These are phyloP conservation scores for Pluteus cervinus DNA, from an alignment of 768 basidiomycete species.

Conservation along the genomic window DNA sequence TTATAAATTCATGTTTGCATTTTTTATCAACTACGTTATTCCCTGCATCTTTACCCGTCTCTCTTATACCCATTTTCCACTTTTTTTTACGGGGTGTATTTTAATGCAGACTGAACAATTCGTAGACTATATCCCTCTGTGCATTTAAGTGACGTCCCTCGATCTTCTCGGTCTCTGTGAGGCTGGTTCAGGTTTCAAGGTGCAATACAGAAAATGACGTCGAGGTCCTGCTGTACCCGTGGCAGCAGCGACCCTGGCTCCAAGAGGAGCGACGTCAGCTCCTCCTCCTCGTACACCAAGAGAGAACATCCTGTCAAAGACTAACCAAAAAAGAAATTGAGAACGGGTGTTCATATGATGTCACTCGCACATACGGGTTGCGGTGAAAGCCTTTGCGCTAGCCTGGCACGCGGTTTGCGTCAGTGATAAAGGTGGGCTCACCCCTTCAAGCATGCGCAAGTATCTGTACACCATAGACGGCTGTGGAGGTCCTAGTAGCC, in stretches of 20 bases:
- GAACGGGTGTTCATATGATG: slow-evolving; percentile 1
- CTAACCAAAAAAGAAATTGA: slow-evolving; percentile 29
- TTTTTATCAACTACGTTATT: slow-evolving; percentile 3
- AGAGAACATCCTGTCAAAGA: slow-evolving; percentile 88
- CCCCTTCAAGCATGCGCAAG: slow-evolving; percentile 83
- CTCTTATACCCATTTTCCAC: slow-evolving; percentile 4
- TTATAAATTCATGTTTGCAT: slow-evolving; percentile 4
- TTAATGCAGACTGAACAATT: neutral
- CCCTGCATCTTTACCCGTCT: slow-evolving; percentile 4
- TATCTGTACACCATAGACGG: slow-evolving; percentile 93
- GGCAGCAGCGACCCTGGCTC: slow-evolving; percentile 58
- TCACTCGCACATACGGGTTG: slow-evolving; percentile 53
- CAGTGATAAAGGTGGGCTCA: slow-evolving; percentile 82
- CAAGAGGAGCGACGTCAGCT: slow-evolving; percentile 55
- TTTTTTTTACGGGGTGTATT: slow-evolving; percentile 8
- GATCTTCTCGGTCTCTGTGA: slow-evolving; percentile 33
- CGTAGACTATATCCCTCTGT: neutral
- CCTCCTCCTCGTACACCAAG: slow-evolving; percentile 77
- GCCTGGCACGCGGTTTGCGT: slow-evolving; percentile 86
- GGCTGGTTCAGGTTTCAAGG: slow-evolving; percentile 55
- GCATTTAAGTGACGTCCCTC: slow-evolving; percentile 6
- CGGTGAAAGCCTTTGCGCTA: slow-evolving; percentile 84
- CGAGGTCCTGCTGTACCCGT: slow-evolving; percentile 65
- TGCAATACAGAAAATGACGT: slow-evolving; percentile 81
- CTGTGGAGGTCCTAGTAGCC: slow-evolving; percentile 71